Evolutionary conservation across 176 grass and related monocot species (phyloP), one percentile per base, ranked within the genome.

Genomic region (Phyllostachys edulis): DNA sequence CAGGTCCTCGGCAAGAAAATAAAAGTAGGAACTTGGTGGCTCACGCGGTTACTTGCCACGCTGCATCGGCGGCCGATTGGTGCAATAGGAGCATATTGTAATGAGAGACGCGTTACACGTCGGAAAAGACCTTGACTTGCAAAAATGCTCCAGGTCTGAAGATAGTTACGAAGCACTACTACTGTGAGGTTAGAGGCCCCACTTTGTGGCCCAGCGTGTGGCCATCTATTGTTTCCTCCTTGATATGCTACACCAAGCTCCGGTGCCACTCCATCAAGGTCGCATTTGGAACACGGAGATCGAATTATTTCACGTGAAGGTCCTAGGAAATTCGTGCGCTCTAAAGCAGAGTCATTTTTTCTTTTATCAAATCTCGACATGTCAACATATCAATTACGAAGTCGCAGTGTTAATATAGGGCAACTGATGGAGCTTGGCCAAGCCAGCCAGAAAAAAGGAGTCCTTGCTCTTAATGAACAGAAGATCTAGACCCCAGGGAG

Each of bases 71-170:
- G 15, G 34, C 39, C 12, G 23, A 62, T 76, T 78, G 80, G 54
- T 13, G n/a, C 57, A 66, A 27, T 21, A 0, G 5, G 49, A 20
- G 40, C 17, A 24, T 83, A 47, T 78, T 44, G 60, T 71, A 82
- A 29, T n/a, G 73, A 13, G 17, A 61, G 49, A 79, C 85, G 89
- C 89, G 89, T 90, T 84, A 87, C 84, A 87, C 89, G 89, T 87
- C 27, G 74, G 67, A 40, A 12, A 78, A 42, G 86, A 83, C 86
- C 86, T 83, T 88, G 86, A 88, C 80, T 54, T 72, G 63, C 41
- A 0, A 83, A 70, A 83, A 70, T 76, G 50, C 64, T 21, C 42
- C 71, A 50, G 70, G 64, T 87, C 77, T 56, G 11, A 15, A 41
- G 70, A 87, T 60, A 47, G 24, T 36, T 80, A 11, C 46, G 0